phyloP scores from a whole-genome alignment of 1,284 basidiomycete genomes.

The Ustilago tritici region DNA sequence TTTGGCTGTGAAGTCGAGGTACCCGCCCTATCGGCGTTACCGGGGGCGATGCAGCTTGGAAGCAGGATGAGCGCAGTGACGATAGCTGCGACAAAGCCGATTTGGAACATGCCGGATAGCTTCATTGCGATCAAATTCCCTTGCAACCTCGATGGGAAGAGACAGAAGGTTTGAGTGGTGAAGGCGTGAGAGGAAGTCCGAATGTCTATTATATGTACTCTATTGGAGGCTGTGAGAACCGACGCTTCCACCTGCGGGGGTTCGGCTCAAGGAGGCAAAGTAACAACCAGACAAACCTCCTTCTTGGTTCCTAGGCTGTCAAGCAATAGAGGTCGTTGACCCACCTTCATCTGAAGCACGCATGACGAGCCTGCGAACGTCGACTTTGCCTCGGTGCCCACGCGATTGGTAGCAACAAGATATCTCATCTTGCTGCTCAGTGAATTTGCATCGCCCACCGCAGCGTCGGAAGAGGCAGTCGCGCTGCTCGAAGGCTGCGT shows the following conservation, averaged over 20 bases:
- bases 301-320: slow-evolving; percentile 21
- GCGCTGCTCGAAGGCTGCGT: neutral
- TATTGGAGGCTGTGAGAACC: neutral
- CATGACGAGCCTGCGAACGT: slow-evolving; percentile 60
- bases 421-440: slow-evolving; percentile 18
- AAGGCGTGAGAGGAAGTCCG: neutral
- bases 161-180: neutral
- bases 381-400: slow-evolving; percentile 45
- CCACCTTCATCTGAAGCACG: slow-evolving; percentile 41
- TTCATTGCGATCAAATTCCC: neutral
- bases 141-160: neutral
- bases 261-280: slow-evolving; percentile 14
- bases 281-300: slow-evolving; percentile 37
- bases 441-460: neutral
- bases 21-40: neutral
- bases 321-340: slow-evolving; percentile 37
- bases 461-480: neutral
- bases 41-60: neutral
- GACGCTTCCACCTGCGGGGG: neutral
- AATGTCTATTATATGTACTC: neutral
- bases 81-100: neutral
- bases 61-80: neutral
- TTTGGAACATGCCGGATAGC: neutral
- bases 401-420: slow-evolving; percentile 59
- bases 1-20: neutral